These are phyloP conservation scores for Cryptococcus sp. DNA, from an alignment of 1,284 basidiomycete species.

Conservation along the genomic window DNA sequence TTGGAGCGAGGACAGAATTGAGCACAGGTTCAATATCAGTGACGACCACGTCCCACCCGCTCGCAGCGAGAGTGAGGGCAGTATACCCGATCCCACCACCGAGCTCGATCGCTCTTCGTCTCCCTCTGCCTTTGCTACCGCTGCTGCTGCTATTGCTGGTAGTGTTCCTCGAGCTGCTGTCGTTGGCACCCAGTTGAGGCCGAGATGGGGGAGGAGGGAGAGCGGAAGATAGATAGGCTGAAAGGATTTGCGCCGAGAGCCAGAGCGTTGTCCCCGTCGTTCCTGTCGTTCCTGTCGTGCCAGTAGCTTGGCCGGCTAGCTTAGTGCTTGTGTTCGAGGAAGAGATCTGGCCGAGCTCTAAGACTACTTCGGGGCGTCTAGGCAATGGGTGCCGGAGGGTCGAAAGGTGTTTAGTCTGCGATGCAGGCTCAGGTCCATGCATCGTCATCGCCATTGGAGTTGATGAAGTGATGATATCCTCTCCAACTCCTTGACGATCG, in stretches of 20 bases:
- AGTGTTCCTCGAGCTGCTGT: constrained; percentile 13
- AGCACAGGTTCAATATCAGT: not conserved
- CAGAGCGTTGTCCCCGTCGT: constrained; percentile 85
- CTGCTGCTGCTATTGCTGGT: constrained; percentile 11
- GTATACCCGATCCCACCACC: constrained; percentile 80
- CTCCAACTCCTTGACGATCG: too few relatives aligned
- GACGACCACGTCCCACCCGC: not conserved
- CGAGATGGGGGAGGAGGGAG: constrained; percentile 17
- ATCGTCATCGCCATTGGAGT: too few relatives aligned
- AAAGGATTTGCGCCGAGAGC: constrained; percentile 76
- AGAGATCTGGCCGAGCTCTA: constrained; percentile 31
- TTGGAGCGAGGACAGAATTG: not conserved
- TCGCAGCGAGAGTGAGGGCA: constrained; percentile 63
- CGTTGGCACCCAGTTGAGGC: too few relatives aligned
- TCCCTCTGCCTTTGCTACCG: constrained; percentile 50
- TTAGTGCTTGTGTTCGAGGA: constrained; percentile 1
- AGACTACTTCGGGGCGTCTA: constrained; percentile 35
- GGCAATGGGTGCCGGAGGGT: constrained; percentile 59
- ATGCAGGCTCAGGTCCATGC: constrained; percentile 5
- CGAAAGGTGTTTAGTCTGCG: constrained; percentile 64
- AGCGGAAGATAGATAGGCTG: constrained; percentile 61
- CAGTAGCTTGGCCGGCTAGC: constrained; percentile 2
- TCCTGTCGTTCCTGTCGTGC: constrained; percentile 23
- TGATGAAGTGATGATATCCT: too few relatives aligned
- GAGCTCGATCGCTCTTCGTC: constrained; percentile 65